Conservation (phyloP, 352 stramenopile species). For the Phytophthora constricta region DNA sequence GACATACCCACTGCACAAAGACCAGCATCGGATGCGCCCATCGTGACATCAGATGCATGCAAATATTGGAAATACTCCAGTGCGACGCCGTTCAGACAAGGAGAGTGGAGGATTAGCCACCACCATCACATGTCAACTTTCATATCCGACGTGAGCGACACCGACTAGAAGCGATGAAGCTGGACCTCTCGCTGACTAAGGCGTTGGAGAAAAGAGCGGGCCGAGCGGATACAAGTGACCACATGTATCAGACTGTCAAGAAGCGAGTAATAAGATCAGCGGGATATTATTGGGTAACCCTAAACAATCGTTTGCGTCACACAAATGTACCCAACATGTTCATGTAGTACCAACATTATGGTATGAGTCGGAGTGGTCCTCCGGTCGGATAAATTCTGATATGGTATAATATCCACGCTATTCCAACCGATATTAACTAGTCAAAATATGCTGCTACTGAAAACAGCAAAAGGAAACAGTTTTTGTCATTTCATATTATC, state of each 20-base stretch:
- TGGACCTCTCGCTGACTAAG: background rate
- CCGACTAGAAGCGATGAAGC: background rate
- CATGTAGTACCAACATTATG: too few relatives aligned
- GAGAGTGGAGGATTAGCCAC: background rate
- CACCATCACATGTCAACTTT: background rate
- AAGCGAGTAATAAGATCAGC: too few relatives aligned
- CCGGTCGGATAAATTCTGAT: too few relatives aligned
- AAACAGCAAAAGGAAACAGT: too few relatives aligned
- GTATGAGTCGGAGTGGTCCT: too few relatives aligned
- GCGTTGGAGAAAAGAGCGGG: background rate
- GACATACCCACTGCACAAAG: background rate
- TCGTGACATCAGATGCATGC: background rate
- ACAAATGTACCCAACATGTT: too few relatives aligned
- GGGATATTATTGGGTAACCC: too few relatives aligned
- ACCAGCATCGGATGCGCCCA: background rate
- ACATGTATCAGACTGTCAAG: background rate
- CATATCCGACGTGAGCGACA: background rate
- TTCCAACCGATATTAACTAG: background rate
- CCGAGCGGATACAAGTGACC: background rate
- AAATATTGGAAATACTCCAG: background rate
- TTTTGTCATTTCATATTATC: too few relatives aligned
- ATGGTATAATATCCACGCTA: constrained; percentile 1
- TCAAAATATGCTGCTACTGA: background rate
- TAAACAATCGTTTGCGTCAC: too few relatives aligned
- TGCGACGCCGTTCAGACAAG: background rate